A percentile compares a stretch with the other conserved stretches of the same genome.
Conservation (phyloP, 108 stramenopile genomes). For the Cyclotella distinguenda region DNA sequence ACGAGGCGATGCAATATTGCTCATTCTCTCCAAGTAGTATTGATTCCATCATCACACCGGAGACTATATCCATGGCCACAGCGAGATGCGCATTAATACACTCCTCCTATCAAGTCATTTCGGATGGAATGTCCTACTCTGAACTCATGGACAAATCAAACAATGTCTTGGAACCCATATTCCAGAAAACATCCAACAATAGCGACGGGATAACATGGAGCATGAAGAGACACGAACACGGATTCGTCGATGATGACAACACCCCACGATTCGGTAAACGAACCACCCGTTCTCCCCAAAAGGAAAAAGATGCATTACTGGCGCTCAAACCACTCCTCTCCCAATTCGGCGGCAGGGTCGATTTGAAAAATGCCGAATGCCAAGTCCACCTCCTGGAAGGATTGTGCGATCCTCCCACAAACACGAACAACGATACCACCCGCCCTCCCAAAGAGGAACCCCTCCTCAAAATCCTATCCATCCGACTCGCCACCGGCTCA, state of each 20-base stretch:
- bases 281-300: constrained; percentile 48
- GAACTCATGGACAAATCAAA: constrained; percentile 40
- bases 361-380: constrained; percentile 65
- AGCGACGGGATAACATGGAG: constrained; percentile 54
- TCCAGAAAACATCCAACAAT: constrained; percentile 16
- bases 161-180: constrained; percentile 53
- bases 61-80: constrained; percentile 41
- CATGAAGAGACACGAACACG: constrained; percentile 49
- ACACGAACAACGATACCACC: not conserved
- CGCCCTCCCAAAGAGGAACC: not conserved
- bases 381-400: constrained; percentile 75
- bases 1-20: constrained; percentile 70
- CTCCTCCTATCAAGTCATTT: constrained; percentile 58
- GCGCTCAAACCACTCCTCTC: constrained; percentile 53
- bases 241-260: constrained; percentile 26
- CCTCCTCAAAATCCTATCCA: constrained; percentile 45
- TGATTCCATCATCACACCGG: constrained; percentile 15
- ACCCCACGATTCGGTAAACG: constrained; percentile 58
- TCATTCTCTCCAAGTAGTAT: constrained; percentile 4
- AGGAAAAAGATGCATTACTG: constrained; percentile 52
- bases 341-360: constrained; percentile 62
- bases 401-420: constrained; percentile 25
- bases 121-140: constrained; percentile 40
- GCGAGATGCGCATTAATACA: constrained; percentile 68
- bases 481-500: constrained; percentile 48